phyloP scores from a whole-genome alignment of 805 yeast species.

The Huiozyma sinensis region DNA sequence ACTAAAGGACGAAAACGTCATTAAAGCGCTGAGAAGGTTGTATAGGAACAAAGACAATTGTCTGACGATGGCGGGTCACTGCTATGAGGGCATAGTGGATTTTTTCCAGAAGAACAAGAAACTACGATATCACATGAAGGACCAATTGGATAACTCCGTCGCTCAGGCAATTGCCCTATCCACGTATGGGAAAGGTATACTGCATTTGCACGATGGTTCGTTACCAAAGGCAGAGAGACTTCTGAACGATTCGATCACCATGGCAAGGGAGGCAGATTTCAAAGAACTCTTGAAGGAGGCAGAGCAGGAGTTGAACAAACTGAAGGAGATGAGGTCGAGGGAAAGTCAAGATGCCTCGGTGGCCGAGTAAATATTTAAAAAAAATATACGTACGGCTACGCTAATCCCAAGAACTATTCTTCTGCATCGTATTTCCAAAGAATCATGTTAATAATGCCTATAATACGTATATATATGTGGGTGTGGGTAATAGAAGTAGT shows the following conservation, averaged over 20 bases:
- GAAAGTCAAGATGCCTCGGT: not conserved
- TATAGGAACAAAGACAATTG: slow-evolving; percentile 23
- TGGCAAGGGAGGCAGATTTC: slow-evolving; percentile 60
- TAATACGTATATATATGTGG: no score
- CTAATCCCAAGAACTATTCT: no score
- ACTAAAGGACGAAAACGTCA: slow-evolving; percentile 16
- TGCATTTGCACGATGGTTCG: slow-evolving; percentile 50
- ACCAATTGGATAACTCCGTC: slow-evolving; percentile 33
- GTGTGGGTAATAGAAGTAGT: no score
- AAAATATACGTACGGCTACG: not conserved
- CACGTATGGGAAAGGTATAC: slow-evolving; percentile 77
- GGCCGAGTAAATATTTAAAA: not conserved
- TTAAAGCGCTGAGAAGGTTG: slow-evolving; percentile 15
- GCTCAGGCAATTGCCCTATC: slow-evolving; percentile 69
- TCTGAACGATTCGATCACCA: slow-evolving; percentile 56
- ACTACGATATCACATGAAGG: slow-evolving; percentile 24
- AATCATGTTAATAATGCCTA: no score
- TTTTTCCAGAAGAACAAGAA: slow-evolving; percentile 30
- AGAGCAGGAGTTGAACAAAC: slow-evolving; percentile 52
- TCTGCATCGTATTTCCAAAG: no score
- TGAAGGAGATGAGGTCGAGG: slow-evolving; percentile 7
- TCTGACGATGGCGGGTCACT: slow-evolving; percentile 27
- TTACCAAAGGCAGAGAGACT: slow-evolving; percentile 47
- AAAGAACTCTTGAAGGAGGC: slow-evolving; percentile 51
- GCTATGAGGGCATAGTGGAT: slow-evolving; percentile 35